Evolutionary conservation across 2,329 filamentous ascomycete species (phyloP), one percentile per base, ranked within the genome.

Genomic region (Fonsecaea monophora): DNA sequence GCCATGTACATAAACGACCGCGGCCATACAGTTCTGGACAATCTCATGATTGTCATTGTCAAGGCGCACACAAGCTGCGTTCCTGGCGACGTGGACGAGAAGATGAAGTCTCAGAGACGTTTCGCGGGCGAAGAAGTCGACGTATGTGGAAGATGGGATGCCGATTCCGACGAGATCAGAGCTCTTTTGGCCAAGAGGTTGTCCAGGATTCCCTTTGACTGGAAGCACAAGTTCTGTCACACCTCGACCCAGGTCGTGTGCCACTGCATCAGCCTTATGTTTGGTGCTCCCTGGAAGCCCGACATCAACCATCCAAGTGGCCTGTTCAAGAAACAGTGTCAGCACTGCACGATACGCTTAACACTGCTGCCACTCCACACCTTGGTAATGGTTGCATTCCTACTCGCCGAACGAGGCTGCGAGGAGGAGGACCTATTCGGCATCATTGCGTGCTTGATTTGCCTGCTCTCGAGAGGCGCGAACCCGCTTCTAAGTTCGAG

Each of bases 191-290:
- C 69, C 1, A 68, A 62, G 1, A 78, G 78, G 0, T 62, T 60
- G 13, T 18, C 69, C 3, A 65, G 55, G 1, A 75, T 79, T 21
- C 80, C 80, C 0, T 60, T 66, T 2, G 13, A 56, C 0, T 82
- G 80, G 80, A 82, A 82, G 67, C 80, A 82, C 67, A 78, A 77
- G 55, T 82, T 82, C 64, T 82, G 80, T 61, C 78, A 82, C 61
- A 81, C 79, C 5, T 79, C 79, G 0, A 71, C 74, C 5, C 78
- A 80, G 71, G 73, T 78, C 0, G 73, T 82, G 5, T 78, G 75
- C 30, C 77, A 82, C 66, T 75, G 65, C 38, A 77, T 81, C 38
- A 53, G 35, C 37, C 53, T 63, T n/a, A 34, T 63, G 30, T 9
- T 18, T 53, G 15, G 48, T 13, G 25, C 25, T 25, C 25, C 25